A percentile compares a stretch with the other conserved stretches of the same genome.
These are phyloP conservation scores for Thraustochytrium striatum DNA, from an alignment of 352 stramenopile species.

Conservation along the genomic window DNA sequence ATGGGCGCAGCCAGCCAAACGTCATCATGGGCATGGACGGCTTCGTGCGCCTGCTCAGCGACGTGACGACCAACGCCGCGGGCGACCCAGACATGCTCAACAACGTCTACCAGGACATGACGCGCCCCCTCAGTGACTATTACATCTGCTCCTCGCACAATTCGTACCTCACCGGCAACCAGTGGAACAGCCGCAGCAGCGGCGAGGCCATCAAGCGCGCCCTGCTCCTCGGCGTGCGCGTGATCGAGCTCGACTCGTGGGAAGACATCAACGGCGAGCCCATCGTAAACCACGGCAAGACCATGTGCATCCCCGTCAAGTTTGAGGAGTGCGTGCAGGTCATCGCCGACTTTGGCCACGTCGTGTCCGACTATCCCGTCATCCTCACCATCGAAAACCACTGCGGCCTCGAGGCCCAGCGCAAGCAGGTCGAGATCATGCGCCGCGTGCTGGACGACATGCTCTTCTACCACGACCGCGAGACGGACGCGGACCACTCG, in stretches of 20 bases:
- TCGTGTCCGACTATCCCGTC: slow-evolving; percentile 53
- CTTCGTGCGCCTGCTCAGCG: slow-evolving; percentile 7
- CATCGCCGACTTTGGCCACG: neutral
- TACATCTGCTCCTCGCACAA: slow-evolving; percentile 81
- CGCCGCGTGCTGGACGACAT: slow-evolving; percentile 44
- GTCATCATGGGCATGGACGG: slow-evolving; percentile 3
- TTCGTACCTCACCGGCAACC: slow-evolving; percentile 79
- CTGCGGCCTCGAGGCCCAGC: slow-evolving; percentile 59
- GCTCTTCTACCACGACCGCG: slow-evolving; percentile 38
- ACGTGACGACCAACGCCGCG: neutral
- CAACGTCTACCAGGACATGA: slow-evolving; percentile 63
- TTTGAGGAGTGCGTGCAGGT: slow-evolving; percentile 9
- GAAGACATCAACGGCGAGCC: slow-evolving; percentile 62
- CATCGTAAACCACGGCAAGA: slow-evolving; percentile 67
- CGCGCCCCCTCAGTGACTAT: slow-evolving; percentile 71
- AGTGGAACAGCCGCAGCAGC: slow-evolving; percentile 65
- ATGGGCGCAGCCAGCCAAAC: neutral
- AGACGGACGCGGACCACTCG: neutral
- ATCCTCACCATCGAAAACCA: slow-evolving; percentile 66
- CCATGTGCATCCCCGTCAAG: neutral
- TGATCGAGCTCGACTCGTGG: slow-evolving; percentile 79
- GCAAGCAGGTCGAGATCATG: slow-evolving; percentile 57
- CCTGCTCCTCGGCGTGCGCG: slow-evolving; percentile 42
- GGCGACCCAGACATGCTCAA: neutral
- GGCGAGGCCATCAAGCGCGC: slow-evolving; percentile 54